A percentile compares a stretch with the other conserved stretches of the same genome.
Evolutionary conservation across 805 yeast genomes (phyloP).

Genomic region (Priceomyces melissophilus): DNA sequence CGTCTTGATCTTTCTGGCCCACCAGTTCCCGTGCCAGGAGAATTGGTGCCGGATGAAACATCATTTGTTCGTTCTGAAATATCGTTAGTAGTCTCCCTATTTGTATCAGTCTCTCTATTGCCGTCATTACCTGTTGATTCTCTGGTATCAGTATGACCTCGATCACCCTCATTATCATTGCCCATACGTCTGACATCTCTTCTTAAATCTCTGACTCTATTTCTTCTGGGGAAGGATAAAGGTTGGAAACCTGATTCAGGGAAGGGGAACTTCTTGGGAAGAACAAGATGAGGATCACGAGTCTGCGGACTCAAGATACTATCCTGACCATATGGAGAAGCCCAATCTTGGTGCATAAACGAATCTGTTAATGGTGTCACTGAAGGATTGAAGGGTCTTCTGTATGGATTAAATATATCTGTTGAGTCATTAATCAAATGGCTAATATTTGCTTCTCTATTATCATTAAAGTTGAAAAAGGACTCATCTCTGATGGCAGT

Average conservation of each 20-base stretch:
- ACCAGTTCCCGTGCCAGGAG: constrained; percentile 7
- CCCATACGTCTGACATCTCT: constrained; percentile 5
- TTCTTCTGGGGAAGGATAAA: constrained; percentile 6
- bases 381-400: constrained; percentile 31
- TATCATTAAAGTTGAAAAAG: constrained; percentile 15
- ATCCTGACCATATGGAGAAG: constrained; percentile 17
- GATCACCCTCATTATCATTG: constrained; percentile 1
- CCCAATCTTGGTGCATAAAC: constrained; percentile 33
- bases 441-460: constrained; percentile 15
- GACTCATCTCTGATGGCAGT: constrained; percentile 12
- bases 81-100: not conserved
- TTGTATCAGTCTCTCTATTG: no score
- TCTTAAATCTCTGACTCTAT: constrained; percentile 5
- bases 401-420: constrained; percentile 35
- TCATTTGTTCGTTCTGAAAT: not conserved
- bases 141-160: not conserved
- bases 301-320: constrained; percentile 8
- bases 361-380: constrained; percentile 40
- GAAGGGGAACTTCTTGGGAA: constrained; percentile 30
- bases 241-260: constrained; percentile 12
- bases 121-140: not conserved
- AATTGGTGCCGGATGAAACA: not conserved
- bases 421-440: constrained; percentile 30
- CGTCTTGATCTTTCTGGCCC: constrained; percentile 19
- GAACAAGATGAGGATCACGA: constrained; percentile 24